phyloP scores from a whole-genome alignment of 2,329 filamentous ascomycete genomes.

The Aspergillus uvarum region DNA sequence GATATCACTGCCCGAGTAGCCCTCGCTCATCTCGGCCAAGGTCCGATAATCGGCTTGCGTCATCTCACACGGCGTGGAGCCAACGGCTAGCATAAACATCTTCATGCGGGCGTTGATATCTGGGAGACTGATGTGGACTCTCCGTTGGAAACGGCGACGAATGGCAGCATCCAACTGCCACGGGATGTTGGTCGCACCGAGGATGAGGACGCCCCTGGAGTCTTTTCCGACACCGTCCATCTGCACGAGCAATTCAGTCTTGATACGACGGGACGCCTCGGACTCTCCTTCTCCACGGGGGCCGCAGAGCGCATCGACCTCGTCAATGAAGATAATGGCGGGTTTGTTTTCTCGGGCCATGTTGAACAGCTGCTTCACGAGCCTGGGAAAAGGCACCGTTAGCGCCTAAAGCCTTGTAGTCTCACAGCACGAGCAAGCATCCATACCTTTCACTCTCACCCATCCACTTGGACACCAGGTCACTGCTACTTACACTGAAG shows the following conservation, averaged over 20 bases:
- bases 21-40: slow-evolving; percentile 79
- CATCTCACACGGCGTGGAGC: slow-evolving; percentile 84
- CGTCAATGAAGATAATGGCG: slow-evolving; percentile 97
- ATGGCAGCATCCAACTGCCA: slow-evolving; percentile 98
- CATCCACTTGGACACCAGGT: slow-evolving; percentile 99
- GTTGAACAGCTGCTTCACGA: slow-evolving; percentile 94
- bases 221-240: slow-evolving; percentile 99
- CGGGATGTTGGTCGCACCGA: slow-evolving; percentile 96
- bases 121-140: slow-evolving; percentile 92
- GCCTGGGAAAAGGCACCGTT: slow-evolving; percentile 49
- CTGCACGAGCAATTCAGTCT: slow-evolving; percentile 96
- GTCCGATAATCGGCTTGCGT: slow-evolving; percentile 74
- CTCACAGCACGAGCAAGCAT: neutral
- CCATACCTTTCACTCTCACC: slow-evolving; percentile 91
- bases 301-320: slow-evolving; percentile 94
- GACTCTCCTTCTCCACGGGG: slow-evolving; percentile 93
- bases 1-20: slow-evolving; percentile 96
- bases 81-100: slow-evolving; percentile 96
- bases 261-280: slow-evolving; percentile 94
- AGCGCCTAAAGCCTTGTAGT: slow-evolving; percentile 7
- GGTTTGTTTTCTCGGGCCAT: slow-evolving; percentile 98
- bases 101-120: slow-evolving; percentile 82
- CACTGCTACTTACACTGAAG: slow-evolving; percentile 96
- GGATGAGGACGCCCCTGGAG: slow-evolving; percentile 86
- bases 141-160: slow-evolving; percentile 88